phyloP scores from a whole-genome alignment of 768 basidiomycete species.

The Russula sp. region DNA sequence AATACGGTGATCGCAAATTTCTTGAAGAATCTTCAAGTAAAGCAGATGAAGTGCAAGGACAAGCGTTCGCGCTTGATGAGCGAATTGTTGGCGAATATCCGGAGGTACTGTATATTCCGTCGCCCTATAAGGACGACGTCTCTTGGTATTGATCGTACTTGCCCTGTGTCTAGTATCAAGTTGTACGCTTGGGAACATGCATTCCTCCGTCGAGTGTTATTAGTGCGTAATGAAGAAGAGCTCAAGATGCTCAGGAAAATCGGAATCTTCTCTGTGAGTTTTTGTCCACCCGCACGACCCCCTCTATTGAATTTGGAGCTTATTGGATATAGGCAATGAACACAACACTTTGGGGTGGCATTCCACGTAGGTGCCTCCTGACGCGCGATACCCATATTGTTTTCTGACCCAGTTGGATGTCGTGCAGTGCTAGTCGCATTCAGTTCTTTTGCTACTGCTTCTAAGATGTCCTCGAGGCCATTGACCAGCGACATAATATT shows the following conservation, averaged over 20 bases:
- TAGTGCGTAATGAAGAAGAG: slow-evolving; percentile 80
- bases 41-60: slow-evolving; percentile 94
- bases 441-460: slow-evolving; percentile 76
- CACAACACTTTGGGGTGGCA: slow-evolving; percentile 61
- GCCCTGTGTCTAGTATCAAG: slow-evolving; percentile 59
- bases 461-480: slow-evolving; percentile 56
- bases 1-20: slow-evolving; percentile 69
- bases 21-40: slow-evolving; percentile 72
- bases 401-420: slow-evolving; percentile 16
- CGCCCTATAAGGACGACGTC: background rate
- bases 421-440: slow-evolving; percentile 66
- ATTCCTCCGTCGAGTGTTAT: slow-evolving; percentile 75
- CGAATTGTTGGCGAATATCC: slow-evolving; percentile 90
- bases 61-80: slow-evolving; percentile 83
- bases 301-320: background rate
- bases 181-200: slow-evolving; percentile 94
- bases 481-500: slow-evolving; percentile 91
- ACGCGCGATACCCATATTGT: no score
- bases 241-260: slow-evolving; percentile 80
- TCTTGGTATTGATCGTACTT: background rate
- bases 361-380: slow-evolving; percentile 45
- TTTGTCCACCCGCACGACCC: background rate
- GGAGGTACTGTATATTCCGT: slow-evolving; percentile 47
- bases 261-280: slow-evolving; percentile 63
- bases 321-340: slow-evolving; percentile 50